Evolutionary conservation across 140 eudicot genomes (phyloP), one percentile per base, ranked within the genome.

Genomic region (Senecio squalidus): DNA sequence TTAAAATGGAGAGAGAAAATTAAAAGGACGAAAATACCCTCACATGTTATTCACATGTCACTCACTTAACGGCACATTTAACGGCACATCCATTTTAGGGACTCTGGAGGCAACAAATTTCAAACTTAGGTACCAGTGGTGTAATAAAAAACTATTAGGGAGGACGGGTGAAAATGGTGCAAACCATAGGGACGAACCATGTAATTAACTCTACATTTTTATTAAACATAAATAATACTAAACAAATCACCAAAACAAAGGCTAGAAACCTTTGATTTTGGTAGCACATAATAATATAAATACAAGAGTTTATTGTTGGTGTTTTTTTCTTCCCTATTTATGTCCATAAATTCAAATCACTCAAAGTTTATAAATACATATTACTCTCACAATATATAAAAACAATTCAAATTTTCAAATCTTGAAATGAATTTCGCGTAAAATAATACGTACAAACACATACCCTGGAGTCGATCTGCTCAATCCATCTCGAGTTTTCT

Each of bases 391-490:
- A 47, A 53, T 58, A 55, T 70, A 67, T n/a, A 56, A 27, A 39
- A 68, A 48, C 58, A 58, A 44, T 54, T n/a, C 54, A 69, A 43
- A 9, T 52, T 55, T 23, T 29, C 15, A 48, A 22, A 48, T 47
- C 58, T 31, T 17, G 2, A 43, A 58, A 55, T 27, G 53, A 48
- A 2, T 36, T 39, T 50, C 31, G 11, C 3, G 16, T 23, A 46
- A 46, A 60, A 54, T 70, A 66, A 39, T 46, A 71, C 55, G 30
- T 57, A 77, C 57, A 62, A 30, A 57, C 57, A 62, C 23, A 18
- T 54, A 71, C 62, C 51, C 49, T 26, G 15, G n/a, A n/a, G n/a
- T n/a, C 73, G 57, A 31, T 66, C 68, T 76, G 78, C 68, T 66
- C 85, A 45, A 45, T 71, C 64, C 58, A 65, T 72, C 74, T 58